Evolutionary conservation across 768 basidiomycete genomes (phyloP).

Genomic region (Clathrus columnatus): DNA sequence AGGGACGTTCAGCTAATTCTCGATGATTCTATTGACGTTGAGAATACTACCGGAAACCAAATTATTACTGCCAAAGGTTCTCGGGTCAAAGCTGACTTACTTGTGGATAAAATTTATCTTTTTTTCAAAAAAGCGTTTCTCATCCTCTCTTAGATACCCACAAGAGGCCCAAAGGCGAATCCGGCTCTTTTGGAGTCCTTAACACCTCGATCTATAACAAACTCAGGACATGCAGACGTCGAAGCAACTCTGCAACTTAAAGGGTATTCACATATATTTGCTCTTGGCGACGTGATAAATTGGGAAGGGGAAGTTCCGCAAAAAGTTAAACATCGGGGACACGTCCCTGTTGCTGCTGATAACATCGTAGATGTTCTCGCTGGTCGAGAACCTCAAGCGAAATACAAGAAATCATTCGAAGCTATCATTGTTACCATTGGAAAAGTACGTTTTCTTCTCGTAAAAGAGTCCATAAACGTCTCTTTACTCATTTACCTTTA

Average conservation of each 20-base stretch:
- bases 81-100: conserved; percentile 12
- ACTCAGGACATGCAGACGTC: conserved; percentile 13
- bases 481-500: too few relatives aligned
- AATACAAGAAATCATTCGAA: conserved; percentile 44
- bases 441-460: conserved; percentile 37
- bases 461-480: too few relatives aligned
- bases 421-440: conserved; percentile 47
- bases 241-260: conserved; percentile 17
- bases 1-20: conserved; percentile 35
- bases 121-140: too few relatives aligned
- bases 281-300: conserved; percentile 16
- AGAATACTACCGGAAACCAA: neutral
- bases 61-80: conserved; percentile 12
- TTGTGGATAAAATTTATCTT: conserved; percentile 3
- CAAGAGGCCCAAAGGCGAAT: conserved; percentile 16
- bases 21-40: conserved; percentile 28
- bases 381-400: conserved; percentile 27
- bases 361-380: conserved; percentile 42
- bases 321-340: conserved; percentile 13
- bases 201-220: conserved; percentile 4
- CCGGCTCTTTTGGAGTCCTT: conserved; percentile 11
- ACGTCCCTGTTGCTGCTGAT: conserved; percentile 30
- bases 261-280: conserved; percentile 15
- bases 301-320: conserved; percentile 18
- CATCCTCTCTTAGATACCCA: conserved; percentile 11